These are phyloP conservation scores for Trichoderma sp. DNA, from an alignment of 2,329 filamentous ascomycete genomes.

Conservation along the genomic window DNA sequence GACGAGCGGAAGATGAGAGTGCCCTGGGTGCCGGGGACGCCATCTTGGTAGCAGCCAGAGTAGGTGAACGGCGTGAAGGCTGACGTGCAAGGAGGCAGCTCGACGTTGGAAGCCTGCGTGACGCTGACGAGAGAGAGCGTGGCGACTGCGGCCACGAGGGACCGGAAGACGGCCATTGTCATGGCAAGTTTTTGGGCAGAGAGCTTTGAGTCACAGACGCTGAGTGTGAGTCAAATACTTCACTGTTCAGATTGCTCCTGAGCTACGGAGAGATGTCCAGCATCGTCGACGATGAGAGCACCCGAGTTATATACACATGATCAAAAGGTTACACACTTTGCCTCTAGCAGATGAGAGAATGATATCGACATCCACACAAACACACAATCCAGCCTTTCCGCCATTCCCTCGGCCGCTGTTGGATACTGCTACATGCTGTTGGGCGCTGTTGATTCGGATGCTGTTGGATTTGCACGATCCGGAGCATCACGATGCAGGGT, in stretches of 20 bases:
- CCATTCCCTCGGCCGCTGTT: background rate
- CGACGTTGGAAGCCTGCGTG: slow-evolving; percentile 47
- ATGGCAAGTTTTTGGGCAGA: background rate
- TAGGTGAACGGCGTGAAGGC: slow-evolving; percentile 52
- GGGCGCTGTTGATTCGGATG: background rate
- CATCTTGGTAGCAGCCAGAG: slow-evolving; percentile 52
- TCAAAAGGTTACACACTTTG: background rate
- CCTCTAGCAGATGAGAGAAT: background rate
- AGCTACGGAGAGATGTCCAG: background rate
- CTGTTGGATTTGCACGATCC: background rate
- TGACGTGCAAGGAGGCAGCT: slow-evolving; percentile 49
- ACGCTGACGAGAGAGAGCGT: slow-evolving; percentile 44
- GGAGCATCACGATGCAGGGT: background rate
- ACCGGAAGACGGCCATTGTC: slow-evolving; percentile 29
- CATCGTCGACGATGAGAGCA: background rate
- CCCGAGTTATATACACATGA: slow-evolving; percentile 22
- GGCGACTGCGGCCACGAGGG: slow-evolving; percentile 42
- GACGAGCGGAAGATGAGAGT: slow-evolving; percentile 49
- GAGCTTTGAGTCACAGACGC: background rate
- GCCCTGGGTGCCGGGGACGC: slow-evolving; percentile 33
- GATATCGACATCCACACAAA: background rate
- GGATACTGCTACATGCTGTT: too few relatives aligned
- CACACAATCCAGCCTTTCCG: background rate
- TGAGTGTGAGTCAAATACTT: background rate
- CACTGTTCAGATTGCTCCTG: background rate